Evolutionary conservation across 164 flowering plant species (phyloP), one percentile per base, ranked within the genome.

Genomic region (Warburgia ugandensis): DNA sequence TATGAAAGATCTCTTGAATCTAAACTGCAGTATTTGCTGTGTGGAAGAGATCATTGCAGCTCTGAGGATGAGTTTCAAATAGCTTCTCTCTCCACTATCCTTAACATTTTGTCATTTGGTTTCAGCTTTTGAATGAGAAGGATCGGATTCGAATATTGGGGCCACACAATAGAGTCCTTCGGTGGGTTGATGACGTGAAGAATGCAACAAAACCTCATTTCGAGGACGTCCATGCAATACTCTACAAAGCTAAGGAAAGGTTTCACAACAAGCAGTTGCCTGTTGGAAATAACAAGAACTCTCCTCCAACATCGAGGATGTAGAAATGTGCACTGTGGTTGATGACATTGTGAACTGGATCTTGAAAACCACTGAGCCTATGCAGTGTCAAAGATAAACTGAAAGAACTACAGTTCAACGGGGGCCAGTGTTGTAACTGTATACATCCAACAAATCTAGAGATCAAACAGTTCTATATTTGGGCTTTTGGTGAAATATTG

Each of bases 131-230:
- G 70, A 75, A 71, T 27, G 89, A 79, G 59, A 48, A 73, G 28
- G 92, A 75, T 45, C 75, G 75, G 5, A 32, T 45, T 42, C 74
- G 82, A 33, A 63, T 91, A 39, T 50, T 91, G 38, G 62, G 83
- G 16, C 95, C 90, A 0, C 67, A 73, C 69, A 73, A 74, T 77
- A 91, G 73, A 75, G 77, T 84, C 52, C 65, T 69, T 67, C 66
- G 77, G 64, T 91, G 96, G 97, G 68, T 84, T 16, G 92, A 83
- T 59, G 63, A 73, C 45, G 75, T 83, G 4, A 85, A 66, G 65
- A 70, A 54, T 11, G 90, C 92, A 29, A 79, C 84, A 20, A 58
- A 31, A n/a, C 97, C 92, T 54, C 78, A 91, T 60, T 91, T 91
- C 62, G 87, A 87, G 37, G 95, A 87, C 48, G 70, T 75, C 5